Evolutionary conservation across 2,329 filamentous ascomycete genomes (phyloP), one percentile per base, ranked within the genome.

Genomic region (Monascus ruber): DNA sequence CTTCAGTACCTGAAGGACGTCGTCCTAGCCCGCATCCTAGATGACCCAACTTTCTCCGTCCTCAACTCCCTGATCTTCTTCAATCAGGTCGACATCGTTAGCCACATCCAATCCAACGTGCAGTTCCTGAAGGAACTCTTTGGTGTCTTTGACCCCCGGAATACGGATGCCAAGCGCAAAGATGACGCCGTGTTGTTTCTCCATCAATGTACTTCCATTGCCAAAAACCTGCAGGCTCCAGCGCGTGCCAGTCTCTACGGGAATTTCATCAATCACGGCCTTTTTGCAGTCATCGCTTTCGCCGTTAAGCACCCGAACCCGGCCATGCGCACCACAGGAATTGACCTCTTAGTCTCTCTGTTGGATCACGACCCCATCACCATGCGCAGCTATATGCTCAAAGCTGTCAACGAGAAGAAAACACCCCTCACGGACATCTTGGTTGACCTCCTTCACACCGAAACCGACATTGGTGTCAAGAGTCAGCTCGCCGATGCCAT

Each of bases 41-140:
- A 98, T 63, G 91, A 98, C 60, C 89, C 89, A 36, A 98, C 91
- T 17, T 98, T 96, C 62, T 94, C 86, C 24, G 88, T 96, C 25
- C 79, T 98, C 47, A 98, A 96, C 65, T 94, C 87, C 37, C 75
- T 96, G 51, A 98, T 98, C 50, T 98, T 95, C 69, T 98, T 94
- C 72, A 91, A 96, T 66, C 91, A 98, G 66, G 88, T 96, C 52
- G 91, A 96, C 56, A 95, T 98, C 56, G 83, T 98, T 36, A 85
- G 89, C 55, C 85, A 96, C 63, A 72, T 98, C n/a, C 88, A 95
- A 61, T 73, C 72, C 25, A 94, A 94, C 52, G 70, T 70, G 1
- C 65, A 66, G 1, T 95, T 94, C 54, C 68, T 96, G 26, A 80
- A 79, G 48, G 85, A 95, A 45, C 73, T 96, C 4, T 98, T 96